Evolutionary conservation across 148 eudicot species (phyloP).

Genomic region (Rhododendron molle): DNA sequence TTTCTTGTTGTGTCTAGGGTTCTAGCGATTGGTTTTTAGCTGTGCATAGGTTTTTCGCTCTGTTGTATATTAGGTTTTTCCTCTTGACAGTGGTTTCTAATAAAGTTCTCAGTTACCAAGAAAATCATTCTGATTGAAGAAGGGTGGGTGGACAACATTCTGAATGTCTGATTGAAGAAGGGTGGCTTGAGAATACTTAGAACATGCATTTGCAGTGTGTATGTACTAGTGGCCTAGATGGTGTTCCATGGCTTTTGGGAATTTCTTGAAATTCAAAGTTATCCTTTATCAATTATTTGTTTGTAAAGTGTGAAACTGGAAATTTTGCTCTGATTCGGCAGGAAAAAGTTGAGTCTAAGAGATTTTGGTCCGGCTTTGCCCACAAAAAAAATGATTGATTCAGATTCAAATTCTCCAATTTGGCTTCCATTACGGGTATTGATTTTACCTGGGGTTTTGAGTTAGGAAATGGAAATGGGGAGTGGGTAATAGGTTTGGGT

Average conservation of each 20-base stretch:
- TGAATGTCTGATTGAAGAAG: background rate
- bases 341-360: background rate
- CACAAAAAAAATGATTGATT: too few relatives aligned
- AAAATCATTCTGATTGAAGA: background rate
- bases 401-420: background rate
- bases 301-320: background rate
- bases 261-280: background rate
- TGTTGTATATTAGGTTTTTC: too few relatives aligned
- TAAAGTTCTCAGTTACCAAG: background rate
- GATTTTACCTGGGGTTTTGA: background rate
- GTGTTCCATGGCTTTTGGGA: background rate
- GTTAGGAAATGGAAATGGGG: background rate
- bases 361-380: background rate
- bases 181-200: background rate
- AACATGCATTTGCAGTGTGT: background rate
- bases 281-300: too few relatives aligned
- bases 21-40: background rate
- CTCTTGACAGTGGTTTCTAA: background rate
- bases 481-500: background rate
- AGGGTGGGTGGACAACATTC: background rate
- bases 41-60: background rate
- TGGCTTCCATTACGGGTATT: background rate
- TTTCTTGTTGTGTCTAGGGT: background rate
- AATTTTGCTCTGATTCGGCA: background rate
- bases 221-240: background rate